Conservation (phyloP, 805 yeast species). For the Kazachstania martiniae region DNA sequence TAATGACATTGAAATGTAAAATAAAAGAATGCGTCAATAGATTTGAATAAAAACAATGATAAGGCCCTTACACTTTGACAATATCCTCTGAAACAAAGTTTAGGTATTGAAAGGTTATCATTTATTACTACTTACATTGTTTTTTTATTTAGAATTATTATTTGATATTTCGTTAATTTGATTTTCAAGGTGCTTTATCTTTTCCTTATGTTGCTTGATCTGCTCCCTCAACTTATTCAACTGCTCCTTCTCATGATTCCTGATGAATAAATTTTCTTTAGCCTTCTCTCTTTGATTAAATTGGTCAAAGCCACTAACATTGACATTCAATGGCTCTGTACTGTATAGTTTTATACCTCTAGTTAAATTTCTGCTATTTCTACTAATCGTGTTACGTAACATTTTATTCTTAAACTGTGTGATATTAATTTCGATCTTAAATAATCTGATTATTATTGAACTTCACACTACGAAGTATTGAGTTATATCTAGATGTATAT, state of each 20-base stretch:
- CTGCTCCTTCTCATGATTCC: constrained; percentile 84
- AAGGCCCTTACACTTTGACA: too few species aligned
- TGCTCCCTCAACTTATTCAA: constrained; percentile 65
- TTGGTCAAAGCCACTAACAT: constrained; percentile 38
- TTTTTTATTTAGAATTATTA: background rate
- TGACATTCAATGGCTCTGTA: constrained; percentile 1
- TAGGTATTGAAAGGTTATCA: background rate
- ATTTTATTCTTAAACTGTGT: too few species aligned
- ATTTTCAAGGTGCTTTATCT: constrained; percentile 39
- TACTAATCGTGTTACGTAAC: too few species aligned
- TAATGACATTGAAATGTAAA: too few species aligned
- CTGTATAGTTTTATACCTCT: constrained; percentile 1
- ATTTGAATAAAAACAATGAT: too few species aligned
- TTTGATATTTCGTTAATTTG: constrained; percentile 29
- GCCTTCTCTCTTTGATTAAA: constrained; percentile 86
- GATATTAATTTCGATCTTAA: too few species aligned
- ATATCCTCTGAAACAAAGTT: background rate
- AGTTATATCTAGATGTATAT: too few species aligned
- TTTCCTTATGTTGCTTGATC: constrained; percentile 63
- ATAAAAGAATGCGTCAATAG: too few species aligned
- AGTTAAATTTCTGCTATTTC: too few species aligned
- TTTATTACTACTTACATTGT: background rate
- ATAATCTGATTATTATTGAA: too few species aligned
- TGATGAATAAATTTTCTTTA: constrained; percentile 74
- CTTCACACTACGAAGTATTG: too few species aligned